Conservation (phyloP, 495 filamentous ascomycete genomes). For the Trichocladium antarcticum region DNA sequence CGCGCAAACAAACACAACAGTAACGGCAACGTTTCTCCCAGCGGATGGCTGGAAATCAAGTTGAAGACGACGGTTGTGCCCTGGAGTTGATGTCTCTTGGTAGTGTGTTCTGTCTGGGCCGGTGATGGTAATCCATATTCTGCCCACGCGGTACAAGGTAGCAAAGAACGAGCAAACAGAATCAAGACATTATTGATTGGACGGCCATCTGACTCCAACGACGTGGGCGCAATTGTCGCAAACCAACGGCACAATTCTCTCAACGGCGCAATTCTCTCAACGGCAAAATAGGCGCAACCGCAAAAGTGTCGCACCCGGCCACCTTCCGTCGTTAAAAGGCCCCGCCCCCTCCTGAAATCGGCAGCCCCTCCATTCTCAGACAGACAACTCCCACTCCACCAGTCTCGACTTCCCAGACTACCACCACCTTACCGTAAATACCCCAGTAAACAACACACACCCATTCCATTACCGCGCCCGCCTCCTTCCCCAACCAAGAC, state of each 20-base stretch:
- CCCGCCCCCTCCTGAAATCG: background rate
- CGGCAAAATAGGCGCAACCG: background rate
- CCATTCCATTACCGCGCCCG: too few relatives aligned
- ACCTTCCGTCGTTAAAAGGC: background rate
- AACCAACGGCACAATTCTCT: too few relatives aligned
- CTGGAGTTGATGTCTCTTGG: too few relatives aligned
- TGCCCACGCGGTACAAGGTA: too few relatives aligned
- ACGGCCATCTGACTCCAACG: background rate
- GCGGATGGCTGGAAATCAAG: background rate
- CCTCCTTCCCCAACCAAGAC: background rate
- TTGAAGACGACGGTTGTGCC: background rate
- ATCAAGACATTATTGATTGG: conserved; percentile 5
- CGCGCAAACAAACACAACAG: background rate
- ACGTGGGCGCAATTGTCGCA: background rate
- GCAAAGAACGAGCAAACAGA: too few relatives aligned
- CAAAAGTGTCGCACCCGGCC: background rate
- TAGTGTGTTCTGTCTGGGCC: too few relatives aligned
- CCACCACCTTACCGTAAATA: too few relatives aligned
- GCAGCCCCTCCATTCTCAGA: conserved; percentile 2
- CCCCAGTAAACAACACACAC: too few relatives aligned
- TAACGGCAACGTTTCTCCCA: too few relatives aligned
- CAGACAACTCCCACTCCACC: background rate
- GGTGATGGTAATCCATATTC: too few relatives aligned
- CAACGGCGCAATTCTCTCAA: conserved; percentile 4
- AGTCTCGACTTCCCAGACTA: background rate